Evolutionary conservation across 345 rosid genomes (phyloP), one percentile per base, ranked within the genome.

Genomic region (Corchorus capsularis): DNA sequence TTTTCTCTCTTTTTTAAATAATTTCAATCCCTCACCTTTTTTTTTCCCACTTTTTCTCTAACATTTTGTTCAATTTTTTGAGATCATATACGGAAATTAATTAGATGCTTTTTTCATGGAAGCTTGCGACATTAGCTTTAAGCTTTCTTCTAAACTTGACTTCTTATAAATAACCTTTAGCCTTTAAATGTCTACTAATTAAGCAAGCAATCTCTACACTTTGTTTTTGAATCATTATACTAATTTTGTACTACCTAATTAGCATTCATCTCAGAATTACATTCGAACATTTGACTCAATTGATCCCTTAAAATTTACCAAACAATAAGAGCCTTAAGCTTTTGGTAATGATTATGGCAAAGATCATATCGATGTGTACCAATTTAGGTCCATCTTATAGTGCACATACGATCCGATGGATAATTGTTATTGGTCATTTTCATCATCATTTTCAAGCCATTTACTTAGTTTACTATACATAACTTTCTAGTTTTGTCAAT

Each of bases 381-480:
- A 15, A 50, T 32, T 27, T 15, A 13, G 72, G 11, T 68, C 53
- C 20, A 14, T 14, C 19, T 27, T 27, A 22, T n/a, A 52, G 49
- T 71, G 74, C 74, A 71, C 35, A 9, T 54, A 70, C 34, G 2
- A 16, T 50, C 37, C 53, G 27, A 70, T 15, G 17, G 17, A 53
- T 53, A 47, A 50, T 50, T 4, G 10, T 17, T 69, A 49, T 4
- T 53, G 74, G 45, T 54, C n/a, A 32, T 32, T 27, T 49, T 50
- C 57, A 69, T 69, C 60, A 54, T 54, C 17, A 37, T 39, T 39
- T 71, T 37, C 74, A 34, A 54, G n/a, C 47, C 62, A n/a, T 50
- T 4, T 15, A 47, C 73, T 32, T 69, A 35, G 11, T 47, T 46
- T 13, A 34, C 17, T 54, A 55, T 9, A 9, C 2, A 2, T 17